Conservation (phyloP, 176 grass and related monocot genomes). For the Oryza glumipatula region DNA sequence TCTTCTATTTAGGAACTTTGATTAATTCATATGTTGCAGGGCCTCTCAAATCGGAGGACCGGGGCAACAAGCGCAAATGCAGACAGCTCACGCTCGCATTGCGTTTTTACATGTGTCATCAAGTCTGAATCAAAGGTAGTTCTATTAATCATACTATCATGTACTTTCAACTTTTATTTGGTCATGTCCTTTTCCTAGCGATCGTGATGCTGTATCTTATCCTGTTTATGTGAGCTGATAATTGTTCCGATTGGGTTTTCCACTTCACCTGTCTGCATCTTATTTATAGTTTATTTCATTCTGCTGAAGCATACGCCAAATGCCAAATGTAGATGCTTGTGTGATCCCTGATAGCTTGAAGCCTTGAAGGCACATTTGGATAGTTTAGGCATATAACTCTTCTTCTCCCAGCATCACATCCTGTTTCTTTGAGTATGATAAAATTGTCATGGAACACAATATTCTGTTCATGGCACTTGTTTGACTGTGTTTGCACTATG, state of each 20-base stretch:
- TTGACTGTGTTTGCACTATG: conserved; percentile 12
- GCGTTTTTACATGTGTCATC: conserved; percentile 94
- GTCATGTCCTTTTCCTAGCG: not conserved
- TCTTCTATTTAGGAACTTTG: not conserved
- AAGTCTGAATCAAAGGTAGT: conserved; percentile 86
- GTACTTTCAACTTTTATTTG: conserved; percentile 1
- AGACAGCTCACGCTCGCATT: conserved; percentile 96
- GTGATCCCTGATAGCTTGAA: not conserved
- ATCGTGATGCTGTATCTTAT: not conserved
- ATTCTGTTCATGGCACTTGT: not conserved
- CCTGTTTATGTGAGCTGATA: not conserved
- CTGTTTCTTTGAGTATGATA: not conserved
- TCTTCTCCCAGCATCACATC: not conserved
- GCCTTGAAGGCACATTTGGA: not conserved
- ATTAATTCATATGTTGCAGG: conserved; percentile 57
- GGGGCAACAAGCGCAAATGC: conserved; percentile 86
- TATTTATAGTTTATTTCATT: conserved; percentile 37
- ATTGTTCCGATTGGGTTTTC: not conserved
- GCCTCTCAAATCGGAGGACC: conserved; percentile 79
- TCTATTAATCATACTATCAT: not conserved
- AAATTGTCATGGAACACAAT: not conserved
- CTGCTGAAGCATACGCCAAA: not conserved
- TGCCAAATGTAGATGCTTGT: not conserved
- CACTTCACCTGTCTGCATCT: not conserved
- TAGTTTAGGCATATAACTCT: not conserved